Base-by-base conservation (phyloP, 2,329 filamentous ascomycete species). In the Hymenoscyphus scutula region DNA sequence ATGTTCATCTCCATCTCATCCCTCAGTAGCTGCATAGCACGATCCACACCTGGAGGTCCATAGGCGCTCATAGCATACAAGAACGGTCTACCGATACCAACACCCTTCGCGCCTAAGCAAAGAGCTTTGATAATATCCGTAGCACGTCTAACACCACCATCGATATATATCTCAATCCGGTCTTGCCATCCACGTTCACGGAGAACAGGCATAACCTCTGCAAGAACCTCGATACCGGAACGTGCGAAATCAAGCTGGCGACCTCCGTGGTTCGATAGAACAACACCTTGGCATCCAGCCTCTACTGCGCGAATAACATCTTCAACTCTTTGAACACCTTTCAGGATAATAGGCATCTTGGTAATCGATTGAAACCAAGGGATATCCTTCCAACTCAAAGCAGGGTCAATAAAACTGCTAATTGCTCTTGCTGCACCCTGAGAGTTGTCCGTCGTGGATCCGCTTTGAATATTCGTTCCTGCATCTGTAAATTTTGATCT, bases 1-100 rank as follows among this genome's bases (percentile, higher is more conserved):
- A 99, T 98, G 74, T 94, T 95, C 94, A 98, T 98, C 80, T 96
- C 92, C 85, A 99, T 91, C 82, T 99, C 95, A 73, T 98, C 95
- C 79, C 91, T 92, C 69, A 97, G 83, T 63, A 97, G 79, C 77
- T 92, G 89, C 89, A 98, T 97, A 34, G 95, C 95, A 37, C 91
- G 85, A 73, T 96, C 91, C 23, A 98, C 94, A 67, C 95, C 95
- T 2, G 88, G 82, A 64, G 91, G 79, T 1, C 95, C 95, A 72
- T 98, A 98, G 10, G 92, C 87, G 66, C 89, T 90, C 94, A 99
- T 98, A 72, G 95, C 94, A 74, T 93, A 99, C 64, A 99, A 78
- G 81, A 99, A 98, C 27, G 95, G 95, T 58, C 95, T 82, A 3
- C 95, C 95, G 70, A 99, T 97, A 48, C 95, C 95, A 1, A 98